phyloP scores from a whole-genome alignment of 2,329 filamentous ascomycete genomes.

The Sporothrix curviconia region DNA sequence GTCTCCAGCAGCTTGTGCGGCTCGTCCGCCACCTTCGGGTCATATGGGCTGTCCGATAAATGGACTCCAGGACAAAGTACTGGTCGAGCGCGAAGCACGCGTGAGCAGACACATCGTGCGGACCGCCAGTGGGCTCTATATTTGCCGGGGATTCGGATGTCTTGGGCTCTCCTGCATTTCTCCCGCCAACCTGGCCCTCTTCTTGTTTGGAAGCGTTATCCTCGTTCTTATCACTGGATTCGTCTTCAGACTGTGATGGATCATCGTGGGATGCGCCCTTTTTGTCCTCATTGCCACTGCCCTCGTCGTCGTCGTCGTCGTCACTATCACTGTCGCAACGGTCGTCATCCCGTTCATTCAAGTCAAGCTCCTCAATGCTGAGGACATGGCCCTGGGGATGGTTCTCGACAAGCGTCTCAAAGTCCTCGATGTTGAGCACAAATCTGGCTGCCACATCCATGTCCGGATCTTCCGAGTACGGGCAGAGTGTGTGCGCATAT shows the following conservation, averaged over 20 bases:
- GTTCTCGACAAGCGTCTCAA: not conserved
- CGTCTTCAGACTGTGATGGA: too few species aligned
- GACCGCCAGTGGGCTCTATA: too few species aligned
- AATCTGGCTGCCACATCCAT: not conserved
- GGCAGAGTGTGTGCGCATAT: not conserved
- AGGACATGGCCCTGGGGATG: not conserved
- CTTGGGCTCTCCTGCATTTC: not conserved
- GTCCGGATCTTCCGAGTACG: not conserved
- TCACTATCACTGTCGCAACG: not conserved
- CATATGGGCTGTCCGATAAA: not conserved
- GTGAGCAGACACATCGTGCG: not conserved
- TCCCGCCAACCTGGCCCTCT: not conserved
- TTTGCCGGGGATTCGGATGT: too few species aligned
- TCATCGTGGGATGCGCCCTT: too few species aligned
- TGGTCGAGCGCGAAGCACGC: constrained; percentile 9
- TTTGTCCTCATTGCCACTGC: too few species aligned
- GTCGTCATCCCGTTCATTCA: not conserved
- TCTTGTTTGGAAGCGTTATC: not conserved
- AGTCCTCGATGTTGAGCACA: not conserved
- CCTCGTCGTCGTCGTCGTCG: not conserved
- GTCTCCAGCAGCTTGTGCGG: not conserved
- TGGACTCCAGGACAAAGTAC: not conserved
- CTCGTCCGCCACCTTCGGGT: not conserved
- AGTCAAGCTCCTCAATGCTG: not conserved
- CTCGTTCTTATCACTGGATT: too few species aligned